A percentile compares a stretch with the other conserved stretches of the same genome.
Evolutionary conservation across 2,329 filamentous ascomycete species (phyloP).

Genomic region (Bipolaris cookei): DNA sequence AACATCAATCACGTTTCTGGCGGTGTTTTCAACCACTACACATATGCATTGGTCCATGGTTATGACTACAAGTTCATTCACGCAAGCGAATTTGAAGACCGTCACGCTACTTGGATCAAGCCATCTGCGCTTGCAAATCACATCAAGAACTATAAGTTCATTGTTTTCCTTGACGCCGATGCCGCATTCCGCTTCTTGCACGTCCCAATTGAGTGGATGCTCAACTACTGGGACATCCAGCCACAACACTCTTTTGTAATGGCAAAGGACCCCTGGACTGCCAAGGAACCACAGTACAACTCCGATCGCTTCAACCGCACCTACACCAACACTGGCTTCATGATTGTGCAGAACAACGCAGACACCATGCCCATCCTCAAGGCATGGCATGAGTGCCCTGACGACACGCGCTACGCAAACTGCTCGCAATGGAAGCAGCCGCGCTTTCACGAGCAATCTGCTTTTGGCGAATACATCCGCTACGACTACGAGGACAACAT

Average conservation of each 20-base stretch:
- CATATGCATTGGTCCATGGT: conserved; percentile 54
- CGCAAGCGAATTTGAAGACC: conserved; percentile 50
- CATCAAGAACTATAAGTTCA: conserved; percentile 51
- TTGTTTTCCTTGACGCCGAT: conserved; percentile 59
- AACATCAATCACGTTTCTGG: conserved; percentile 47
- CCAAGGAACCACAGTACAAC: conserved; percentile 46
- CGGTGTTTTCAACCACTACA: conserved; percentile 49
- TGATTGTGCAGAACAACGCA: conserved; percentile 60
- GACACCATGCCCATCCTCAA: conserved; percentile 58
- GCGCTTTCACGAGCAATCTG: conserved; percentile 50
- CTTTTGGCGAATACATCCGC: conserved; percentile 49
- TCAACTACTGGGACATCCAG: conserved; percentile 58
- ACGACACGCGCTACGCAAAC: conserved; percentile 43
- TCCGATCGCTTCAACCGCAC: conserved; percentile 52
- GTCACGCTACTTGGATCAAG: conserved; percentile 58
- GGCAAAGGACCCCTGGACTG: conserved; percentile 53
- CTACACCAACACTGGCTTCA: conserved; percentile 62
- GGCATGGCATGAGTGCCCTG: conserved; percentile 55
- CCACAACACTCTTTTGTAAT: conserved; percentile 54
- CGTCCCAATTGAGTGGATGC: conserved; percentile 58
- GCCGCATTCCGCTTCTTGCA: conserved; percentile 55
- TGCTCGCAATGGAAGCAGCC: conserved; percentile 50
- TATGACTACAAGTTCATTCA: conserved; percentile 59
- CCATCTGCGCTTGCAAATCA: conserved; percentile 47
- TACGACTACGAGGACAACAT: conserved; percentile 49